Evolutionary conservation across 176 grass and related monocot genomes (phyloP), one percentile per base, ranked within the genome.

Genomic region (Calamus simplicifolius): DNA sequence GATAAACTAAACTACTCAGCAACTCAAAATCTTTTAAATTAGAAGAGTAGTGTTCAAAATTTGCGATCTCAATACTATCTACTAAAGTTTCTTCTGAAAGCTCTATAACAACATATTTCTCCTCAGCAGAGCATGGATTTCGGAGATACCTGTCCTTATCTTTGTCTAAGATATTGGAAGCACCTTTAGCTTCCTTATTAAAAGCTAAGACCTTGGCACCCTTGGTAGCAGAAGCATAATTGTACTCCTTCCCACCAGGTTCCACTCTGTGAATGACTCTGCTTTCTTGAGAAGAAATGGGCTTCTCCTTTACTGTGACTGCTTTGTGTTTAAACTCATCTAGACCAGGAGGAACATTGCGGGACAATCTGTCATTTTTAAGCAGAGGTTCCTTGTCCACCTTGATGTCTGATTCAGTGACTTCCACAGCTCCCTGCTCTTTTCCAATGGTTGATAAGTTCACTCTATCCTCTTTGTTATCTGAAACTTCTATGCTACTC

Each of bases 51-150:
- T 99, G 94, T 67, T 99, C 88, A 48, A 99, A 99, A 71, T 99
- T 99, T 31, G 88, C 94, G 26, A 99, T 79, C 49, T 83, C 88
- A 3, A 93, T 69, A 50, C 76, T 89, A 66, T 85, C 70, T 18
- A 99, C 94, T 29, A 99, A 89, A 19, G 94, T 98, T 83, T 98
- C 94, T 76, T 98, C 94, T 71, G 94, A 98, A 16, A 98, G 75
- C 74, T 98, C 94, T 51, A 98, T 68, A 59, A 89, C 72, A 69
- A 93, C 84, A 64, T 85, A 93, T 68, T 98, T 98, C n/a, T 71
- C 85, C 53, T 98, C 94, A 0, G 50, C 81, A 5, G 94, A 98
- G 75, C 88, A 98, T 70, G 94, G 94, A 78, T 98, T 98, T 30
- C 88, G 78, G 12, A 98, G 78, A 64, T 98, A 98, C 63, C 92